A percentile compares a stretch with the other conserved stretches of the same genome.
Conservation (phyloP, 495 filamentous ascomycete species). For the Tricharina praecox region DNA sequence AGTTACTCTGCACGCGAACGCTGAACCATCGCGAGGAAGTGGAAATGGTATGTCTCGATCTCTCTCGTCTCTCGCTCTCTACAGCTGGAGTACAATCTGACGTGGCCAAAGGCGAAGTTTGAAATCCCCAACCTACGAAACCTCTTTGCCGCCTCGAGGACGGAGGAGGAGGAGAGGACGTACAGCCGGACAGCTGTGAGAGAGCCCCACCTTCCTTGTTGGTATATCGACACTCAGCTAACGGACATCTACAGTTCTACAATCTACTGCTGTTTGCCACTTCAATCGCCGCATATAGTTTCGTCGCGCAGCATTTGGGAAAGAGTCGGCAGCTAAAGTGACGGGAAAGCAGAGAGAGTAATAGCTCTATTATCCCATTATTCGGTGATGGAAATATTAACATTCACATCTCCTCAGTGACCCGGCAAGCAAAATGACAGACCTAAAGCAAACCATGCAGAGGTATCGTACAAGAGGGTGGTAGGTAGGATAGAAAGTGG, state of each 20-base stretch:
- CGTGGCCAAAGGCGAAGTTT: slow-evolving; percentile 27
- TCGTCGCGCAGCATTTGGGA: slow-evolving; percentile 49
- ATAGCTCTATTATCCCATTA: neutral
- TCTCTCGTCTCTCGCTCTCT: too few relatives aligned
- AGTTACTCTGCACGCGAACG: too few relatives aligned
- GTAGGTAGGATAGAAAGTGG: too few relatives aligned
- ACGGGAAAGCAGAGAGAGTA: neutral
- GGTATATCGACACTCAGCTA: too few relatives aligned
- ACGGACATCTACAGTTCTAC: slow-evolving; percentile 53
- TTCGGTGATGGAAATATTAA: too few relatives aligned
- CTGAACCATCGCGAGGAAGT: too few relatives aligned
- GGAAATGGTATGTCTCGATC: too few relatives aligned
- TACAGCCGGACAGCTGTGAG: slow-evolving; percentile 84
- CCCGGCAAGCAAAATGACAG: too few relatives aligned
- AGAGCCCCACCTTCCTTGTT: too few relatives aligned
- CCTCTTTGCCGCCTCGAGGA: slow-evolving; percentile 86
- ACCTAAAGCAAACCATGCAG: too few relatives aligned
- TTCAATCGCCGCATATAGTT: slow-evolving; percentile 79
- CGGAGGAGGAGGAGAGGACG: slow-evolving; percentile 83
- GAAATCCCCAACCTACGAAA: slow-evolving; percentile 80
- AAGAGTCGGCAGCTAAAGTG: slow-evolving; percentile 2
- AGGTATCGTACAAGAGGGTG: neutral
- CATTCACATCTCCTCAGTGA: too few relatives aligned
- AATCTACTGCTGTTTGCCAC: slow-evolving; percentile 92
- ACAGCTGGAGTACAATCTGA: too few relatives aligned